Evolutionary conservation across 768 basidiomycete species (phyloP), one percentile per base, ranked within the genome.

Genomic region (Chiua virens): DNA sequence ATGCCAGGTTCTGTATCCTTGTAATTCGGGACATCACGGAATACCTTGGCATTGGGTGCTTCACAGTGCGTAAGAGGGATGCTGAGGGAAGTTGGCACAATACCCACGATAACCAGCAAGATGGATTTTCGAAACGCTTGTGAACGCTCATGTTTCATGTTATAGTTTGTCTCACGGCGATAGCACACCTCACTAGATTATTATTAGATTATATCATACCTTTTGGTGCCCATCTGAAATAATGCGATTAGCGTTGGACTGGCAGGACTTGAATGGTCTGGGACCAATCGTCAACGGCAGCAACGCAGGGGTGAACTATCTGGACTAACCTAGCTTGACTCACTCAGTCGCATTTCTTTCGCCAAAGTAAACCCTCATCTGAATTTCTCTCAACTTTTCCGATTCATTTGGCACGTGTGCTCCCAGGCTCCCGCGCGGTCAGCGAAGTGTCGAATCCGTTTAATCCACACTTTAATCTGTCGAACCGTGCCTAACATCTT

Each of bases 41-140:
- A 53, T 87, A 87, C 70, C 79, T 96, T 54, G 96, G 96, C 13
- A 92, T 97, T 60, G 96, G 92, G 2, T 98, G 93, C 73, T 93
- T 97, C 64, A 92, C 89, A 15, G 93, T 97, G 40, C 77, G 85
- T 48, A 94, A 90, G 74, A 89, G 83, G 78, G 91, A 92, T 57
- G 72, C 72, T 34, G 67, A 78, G 41, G 87, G 88, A 11, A 72
- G 77, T 17, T 90, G 88, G 88, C 66, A 68, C 46, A 58, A 69
- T 32, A 69, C 71, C 14, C 49, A 56, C 7, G 64, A 65, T 45
- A 59, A 64, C 23, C 65, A 58, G 18, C 58, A 59, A 22, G 66
- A 67, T 42, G 56, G 65, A 15, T 45, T 49, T 35, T 52, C 54
- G 2, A 69, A 68, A 48, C 48, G 45, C 9, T 45, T 42, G 41